Evolutionary conservation across 495 filamentous ascomycete species (phyloP).

Genomic region (Podospora pseudopauciseta): DNA sequence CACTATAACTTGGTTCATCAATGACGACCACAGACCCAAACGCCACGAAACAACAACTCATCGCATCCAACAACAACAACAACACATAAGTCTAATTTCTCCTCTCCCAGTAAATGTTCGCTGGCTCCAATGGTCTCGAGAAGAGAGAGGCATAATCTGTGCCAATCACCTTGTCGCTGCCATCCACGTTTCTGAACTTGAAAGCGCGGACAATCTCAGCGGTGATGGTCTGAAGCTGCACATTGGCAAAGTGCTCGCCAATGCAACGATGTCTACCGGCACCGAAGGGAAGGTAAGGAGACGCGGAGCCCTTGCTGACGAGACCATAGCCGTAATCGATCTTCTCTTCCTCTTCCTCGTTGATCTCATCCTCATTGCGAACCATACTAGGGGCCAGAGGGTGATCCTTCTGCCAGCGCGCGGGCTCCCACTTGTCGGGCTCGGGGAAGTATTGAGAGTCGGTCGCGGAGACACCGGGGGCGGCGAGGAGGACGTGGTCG

Average conservation of each 20-base stretch:
- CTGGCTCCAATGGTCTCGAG: constrained; percentile 60
- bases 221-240: constrained; percentile 82
- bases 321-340: constrained; percentile 94
- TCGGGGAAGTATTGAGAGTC: constrained; percentile 75
- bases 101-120: constrained; percentile 63
- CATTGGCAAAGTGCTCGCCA: constrained; percentile 93
- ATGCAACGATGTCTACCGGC: constrained; percentile 93
- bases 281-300: constrained; percentile 92
- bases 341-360: constrained; percentile 65
- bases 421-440: constrained; percentile 77
- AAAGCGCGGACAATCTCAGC: constrained; percentile 75
- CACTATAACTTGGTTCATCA: not conserved
- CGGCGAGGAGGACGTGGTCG: constrained; percentile 71
- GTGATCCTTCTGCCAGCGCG: constrained; percentile 68
- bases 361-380: constrained; percentile 41
- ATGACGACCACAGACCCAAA: not conserved
- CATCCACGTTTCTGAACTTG: constrained; percentile 68
- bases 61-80: not conserved
- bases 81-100: constrained; percentile 33
- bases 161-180: constrained; percentile 61
- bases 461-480: constrained; percentile 71
- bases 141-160: constrained; percentile 81
- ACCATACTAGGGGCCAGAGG: constrained; percentile 43
- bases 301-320: constrained; percentile 78
- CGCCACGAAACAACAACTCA: not conserved